A percentile compares a stretch with the other conserved stretches of the same genome.
Evolutionary conservation across 805 yeast species (phyloP).

Genomic region (Jamesozyma lodderae): DNA sequence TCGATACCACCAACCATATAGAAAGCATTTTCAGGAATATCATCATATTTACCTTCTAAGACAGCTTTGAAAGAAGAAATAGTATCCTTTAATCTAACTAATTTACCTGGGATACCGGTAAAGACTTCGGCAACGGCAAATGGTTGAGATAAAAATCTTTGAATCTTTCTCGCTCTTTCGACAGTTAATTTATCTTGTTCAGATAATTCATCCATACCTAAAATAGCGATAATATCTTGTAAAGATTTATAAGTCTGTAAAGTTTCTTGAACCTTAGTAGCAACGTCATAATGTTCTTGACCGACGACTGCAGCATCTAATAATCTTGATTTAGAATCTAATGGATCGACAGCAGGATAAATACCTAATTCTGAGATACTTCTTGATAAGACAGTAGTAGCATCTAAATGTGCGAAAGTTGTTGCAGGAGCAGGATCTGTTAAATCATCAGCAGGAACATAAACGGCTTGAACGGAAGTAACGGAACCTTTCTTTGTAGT

Average conservation of each 20-base stretch:
- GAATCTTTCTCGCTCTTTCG: slow-evolving; percentile 99
- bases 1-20: slow-evolving; percentile 99
- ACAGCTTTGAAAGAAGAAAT: slow-evolving; percentile 92
- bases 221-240: slow-evolving; percentile 99
- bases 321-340: slow-evolving; percentile 98
- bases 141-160: slow-evolving; percentile 99
- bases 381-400: slow-evolving; percentile 99
- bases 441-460: slow-evolving; percentile 99
- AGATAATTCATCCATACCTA: slow-evolving; percentile 99
- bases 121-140: slow-evolving; percentile 99
- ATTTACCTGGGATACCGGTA: slow-evolving; percentile 98
- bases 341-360: slow-evolving; percentile 99
- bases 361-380: slow-evolving; percentile 99
- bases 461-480: slow-evolving; percentile 99
- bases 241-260: slow-evolving; percentile 99
- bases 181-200: slow-evolving; percentile 98
- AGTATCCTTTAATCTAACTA: slow-evolving; percentile 95
- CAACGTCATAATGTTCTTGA: slow-evolving; percentile 96
- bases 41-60: slow-evolving; percentile 96
- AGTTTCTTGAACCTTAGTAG: slow-evolving; percentile 93
- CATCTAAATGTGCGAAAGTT: slow-evolving; percentile 99
- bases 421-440: slow-evolving; percentile 99
- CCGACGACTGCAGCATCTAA: slow-evolving; percentile 96
- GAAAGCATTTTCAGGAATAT: slow-evolving; percentile 98
- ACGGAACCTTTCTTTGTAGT: slow-evolving; percentile 99